Evolutionary conservation across 2,329 filamentous ascomycete species (phyloP).

Genomic region (Aspergillus cejpii): DNA sequence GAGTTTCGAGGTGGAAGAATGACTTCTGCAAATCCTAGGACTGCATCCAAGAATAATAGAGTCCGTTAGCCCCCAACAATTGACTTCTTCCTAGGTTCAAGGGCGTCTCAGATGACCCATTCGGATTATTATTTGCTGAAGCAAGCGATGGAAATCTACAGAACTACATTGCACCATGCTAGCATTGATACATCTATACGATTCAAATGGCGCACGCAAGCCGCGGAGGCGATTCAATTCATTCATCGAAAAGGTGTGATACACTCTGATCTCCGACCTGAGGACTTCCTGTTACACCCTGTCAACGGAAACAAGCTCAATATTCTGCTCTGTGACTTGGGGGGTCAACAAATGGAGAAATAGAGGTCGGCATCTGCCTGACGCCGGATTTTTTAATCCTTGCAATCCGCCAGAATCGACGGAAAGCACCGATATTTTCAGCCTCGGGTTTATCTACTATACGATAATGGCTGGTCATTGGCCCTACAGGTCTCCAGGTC

Average conservation of each 20-base stretch:
- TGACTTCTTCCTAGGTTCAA: neutral
- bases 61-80: neutral
- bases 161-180: conserved; percentile 15
- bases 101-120: conserved; percentile 4
- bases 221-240: conserved; percentile 25
- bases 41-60: conserved; percentile 2
- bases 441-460: conserved; percentile 13
- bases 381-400: conserved; percentile 20
- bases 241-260: conserved; percentile 29
- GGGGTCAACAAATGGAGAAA: conserved; percentile 26
- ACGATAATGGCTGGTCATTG: conserved; percentile 17
- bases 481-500: conserved; percentile 6
- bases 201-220: conserved; percentile 25
- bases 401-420: conserved; percentile 12
- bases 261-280: conserved; percentile 30
- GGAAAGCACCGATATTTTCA: conserved; percentile 13
- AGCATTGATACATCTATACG: conserved; percentile 15
- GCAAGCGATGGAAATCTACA: conserved; percentile 21
- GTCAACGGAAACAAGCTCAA: conserved; percentile 18
- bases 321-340: conserved; percentile 32
- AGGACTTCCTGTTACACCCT: conserved; percentile 29
- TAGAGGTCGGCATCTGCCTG: conserved; percentile 26
- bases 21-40: conserved; percentile 1
- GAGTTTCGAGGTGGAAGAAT: conserved; percentile 8
- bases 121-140: conserved; percentile 15